Base-by-base conservation (phyloP, 1,139 yeast species). In the Yamadazyma atlantica region DNA sequence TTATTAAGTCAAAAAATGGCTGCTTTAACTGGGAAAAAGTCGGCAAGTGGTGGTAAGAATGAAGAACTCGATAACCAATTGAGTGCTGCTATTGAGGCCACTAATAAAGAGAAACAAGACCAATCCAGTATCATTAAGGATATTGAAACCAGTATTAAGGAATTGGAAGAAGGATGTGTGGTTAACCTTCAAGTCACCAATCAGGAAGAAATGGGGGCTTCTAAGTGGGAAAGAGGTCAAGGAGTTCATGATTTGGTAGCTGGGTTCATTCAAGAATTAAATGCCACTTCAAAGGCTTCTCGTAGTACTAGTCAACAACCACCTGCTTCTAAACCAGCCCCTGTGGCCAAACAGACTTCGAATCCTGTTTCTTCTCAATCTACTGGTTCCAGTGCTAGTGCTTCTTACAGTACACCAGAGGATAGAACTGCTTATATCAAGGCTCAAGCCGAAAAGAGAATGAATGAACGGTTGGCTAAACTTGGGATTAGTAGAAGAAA, bases 361-460 rank as follows among this genome's bases (percentile, higher is more conserved):
- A n/a, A n/a, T n/a, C n/a, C n/a, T n/a, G n/a, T n/a, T n/a, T 34
- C 45, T 7, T 6, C 47, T 15, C 39, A 44, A 17, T 40, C 54
- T 16, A 39, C 48, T 18, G 43, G 43, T 35, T 25, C 38, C 16
- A 35, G 55, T n/a, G n/a, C n/a, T 8, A 39, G 51, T 4, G n/a
- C 31, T 25, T 50, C 51, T 8, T 68, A 66, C 48, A 58, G 49
- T 15, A 64, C 69, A 12, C 73, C 75, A 8, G 85, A 79, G 49
- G 95, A 87, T 40, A 74, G 96, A 48, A 77, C 94, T 6, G 90
- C 90, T 5, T 81, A 82, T 49, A 83, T 89, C 43, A 88, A 87
- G 56, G 96, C 92, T 10, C 95, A 87, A 53, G 97, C 97, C 0
- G 87, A 85, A 50, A 80, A 84, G 60, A 78, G 88, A 54, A 89